These are phyloP conservation scores for Eimeria tenella DNA, from an alignment of 169 alveolate species.

Conservation along the genomic window DNA sequence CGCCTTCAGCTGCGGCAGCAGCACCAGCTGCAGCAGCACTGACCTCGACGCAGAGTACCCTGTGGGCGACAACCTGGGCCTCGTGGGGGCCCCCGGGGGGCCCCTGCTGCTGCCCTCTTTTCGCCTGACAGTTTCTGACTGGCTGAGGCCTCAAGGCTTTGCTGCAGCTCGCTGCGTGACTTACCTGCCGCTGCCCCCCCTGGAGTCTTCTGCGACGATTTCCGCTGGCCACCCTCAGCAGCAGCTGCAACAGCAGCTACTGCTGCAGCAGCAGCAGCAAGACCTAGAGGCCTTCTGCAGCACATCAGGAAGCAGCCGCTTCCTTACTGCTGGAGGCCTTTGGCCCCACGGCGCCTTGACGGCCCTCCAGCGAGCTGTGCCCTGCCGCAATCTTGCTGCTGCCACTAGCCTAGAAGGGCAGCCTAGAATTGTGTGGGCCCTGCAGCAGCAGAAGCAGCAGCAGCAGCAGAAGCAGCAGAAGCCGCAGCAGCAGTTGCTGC, in stretches of 20 bases:
- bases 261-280: constrained; percentile 40
- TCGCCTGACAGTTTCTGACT: background rate
- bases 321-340: constrained; percentile 18
- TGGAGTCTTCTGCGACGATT: background rate
- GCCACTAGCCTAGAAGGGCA: background rate
- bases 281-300: constrained; percentile 25
- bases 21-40: constrained; percentile 49
- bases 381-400: constrained; percentile 12
- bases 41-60: background rate
- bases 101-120: constrained; percentile 23
- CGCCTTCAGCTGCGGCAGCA: background rate
- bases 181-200: constrained; percentile 2
- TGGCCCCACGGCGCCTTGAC: constrained; percentile 53
- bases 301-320: constrained; percentile 21
- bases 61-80: background rate
- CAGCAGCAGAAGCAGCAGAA: constrained; percentile 35
- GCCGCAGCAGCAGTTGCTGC: constrained; percentile 11
- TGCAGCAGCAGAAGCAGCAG: constrained; percentile 49
- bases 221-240: background rate
- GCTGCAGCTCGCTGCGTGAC: constrained; percentile 43
- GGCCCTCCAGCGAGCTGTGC: constrained; percentile 55
- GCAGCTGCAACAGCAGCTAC: constrained; percentile 3
- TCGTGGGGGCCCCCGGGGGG: constrained; percentile 28
- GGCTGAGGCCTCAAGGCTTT: background rate
- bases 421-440: constrained; percentile 27